Conservation (phyloP, 495 filamentous ascomycete species). For the Apodospora peruviana region DNA sequence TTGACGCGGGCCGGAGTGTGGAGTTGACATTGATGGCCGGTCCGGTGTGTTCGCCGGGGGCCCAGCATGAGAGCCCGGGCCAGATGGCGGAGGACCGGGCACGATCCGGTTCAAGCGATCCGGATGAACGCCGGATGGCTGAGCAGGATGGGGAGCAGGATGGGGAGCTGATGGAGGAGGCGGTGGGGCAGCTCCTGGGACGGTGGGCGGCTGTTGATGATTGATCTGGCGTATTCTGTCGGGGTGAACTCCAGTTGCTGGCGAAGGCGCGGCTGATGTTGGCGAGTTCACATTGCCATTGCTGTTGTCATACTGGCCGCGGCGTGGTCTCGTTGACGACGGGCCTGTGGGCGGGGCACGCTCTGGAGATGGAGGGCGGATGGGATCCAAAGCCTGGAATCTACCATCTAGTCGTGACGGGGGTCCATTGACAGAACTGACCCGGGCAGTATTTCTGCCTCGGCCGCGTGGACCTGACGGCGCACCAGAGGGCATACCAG, state of each 20-base stretch:
- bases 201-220: slow-evolving; percentile 14
- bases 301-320: slow-evolving; percentile 31
- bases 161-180: background rate
- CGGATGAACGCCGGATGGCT: slow-evolving; percentile 47
- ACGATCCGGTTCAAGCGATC: slow-evolving; percentile 41
- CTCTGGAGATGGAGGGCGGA: slow-evolving; percentile 38
- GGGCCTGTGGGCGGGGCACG: slow-evolving; percentile 45
- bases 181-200: slow-evolving; percentile 12
- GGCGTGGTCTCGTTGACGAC: slow-evolving; percentile 35
- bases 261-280: slow-evolving; percentile 20
- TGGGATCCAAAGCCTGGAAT: slow-evolving; percentile 26
- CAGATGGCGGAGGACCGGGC: slow-evolving; percentile 11
- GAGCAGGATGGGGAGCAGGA: background rate
- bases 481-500: slow-evolving; percentile 39
- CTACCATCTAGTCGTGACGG: slow-evolving; percentile 32
- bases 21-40: slow-evolving; percentile 25
- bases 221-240: slow-evolving; percentile 37
- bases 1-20: slow-evolving; percentile 16
- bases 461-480: slow-evolving; percentile 67
- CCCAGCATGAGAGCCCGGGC: slow-evolving; percentile 17
- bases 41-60: slow-evolving; percentile 28
- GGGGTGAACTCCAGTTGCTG: slow-evolving; percentile 33
- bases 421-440: slow-evolving; percentile 24
- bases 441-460: slow-evolving; percentile 34
- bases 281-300: slow-evolving; percentile 18